Evolutionary conservation across 306 rosid genomes (phyloP), one percentile per base, ranked within the genome.

Genomic region (Fragaria vesca): DNA sequence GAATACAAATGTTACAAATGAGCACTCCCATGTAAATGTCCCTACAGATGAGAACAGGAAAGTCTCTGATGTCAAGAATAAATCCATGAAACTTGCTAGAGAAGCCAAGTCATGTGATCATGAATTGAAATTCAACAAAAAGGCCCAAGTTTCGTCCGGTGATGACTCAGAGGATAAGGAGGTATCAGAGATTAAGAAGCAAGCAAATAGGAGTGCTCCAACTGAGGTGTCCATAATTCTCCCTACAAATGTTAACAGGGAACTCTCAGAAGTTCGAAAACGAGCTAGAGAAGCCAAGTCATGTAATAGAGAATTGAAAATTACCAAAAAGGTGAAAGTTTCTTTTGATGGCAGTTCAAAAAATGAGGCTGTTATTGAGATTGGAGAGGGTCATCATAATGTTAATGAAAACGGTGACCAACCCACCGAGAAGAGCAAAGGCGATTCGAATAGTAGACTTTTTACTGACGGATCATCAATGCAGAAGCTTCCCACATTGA

Each of bases 271-370:
- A 57, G 63, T 52, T 43, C 45, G 38, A 32, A 85, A 69, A 11
- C 42, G 47, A 74, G 65, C 70, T 6, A 83, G 76, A 69, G 78
- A 80, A 66, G 77, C 84, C 67, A 40, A 66, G 77, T 81, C 87
- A 42, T 45, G 61, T 66, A 72, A 73, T 77, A 74, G 2, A 67
- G 82, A 83, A 69, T 58, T 46, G 70, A 75, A 68, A 70, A 74
- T 81, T 51, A 48, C 68, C 76, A 84, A 87, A 83, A 91, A 69
- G 83, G 57, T 43, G 61, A 89, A 71, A 74, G 58, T 63, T 77
- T 83, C 88, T 42, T 67, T 83, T 71, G 80, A 71, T 66, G 69
- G 69, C 70, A 73, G 71, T 80, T 76, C 79, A 20, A 78, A 43
- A 38, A n/a, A 76, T 42, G 66, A 66, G 16, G 34, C 18, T 4